Evolutionary conservation across 345 rosid species (phyloP), one percentile per base, ranked within the genome.

Genomic region (Rhizophora mangle): DNA sequence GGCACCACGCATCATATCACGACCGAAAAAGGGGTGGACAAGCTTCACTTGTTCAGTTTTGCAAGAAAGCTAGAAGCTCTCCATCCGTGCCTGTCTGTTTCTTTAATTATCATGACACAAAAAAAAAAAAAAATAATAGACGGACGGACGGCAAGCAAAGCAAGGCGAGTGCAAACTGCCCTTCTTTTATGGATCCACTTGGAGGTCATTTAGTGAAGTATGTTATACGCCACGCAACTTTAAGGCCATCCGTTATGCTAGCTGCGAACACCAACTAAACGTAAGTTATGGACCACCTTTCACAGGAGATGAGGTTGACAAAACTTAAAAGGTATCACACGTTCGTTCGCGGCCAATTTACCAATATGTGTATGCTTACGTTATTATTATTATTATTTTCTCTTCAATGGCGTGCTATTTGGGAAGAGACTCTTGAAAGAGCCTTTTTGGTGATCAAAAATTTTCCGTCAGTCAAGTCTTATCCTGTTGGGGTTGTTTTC

Each of bases 21-120:
- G 62, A 68, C 68, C 65, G 55, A 39, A 39, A 76, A 76, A 74
- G 71, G 67, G 71, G 70, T 76, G 71, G 82, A 76, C 79, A 79
- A 74, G 80, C 72, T 76, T 73, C 54, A 58, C 49, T 58, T 58
- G 18, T 71, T 74, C 63, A 74, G 61, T 74, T 67, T 69, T 67
- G 68, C 72, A 59, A 75, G 75, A 80, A 73, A 70, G 72, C 60
- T 61, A 70, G 60, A 68, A 61, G 60, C 60, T 56, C 27, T 59
- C 31, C 55, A 20, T 52, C 24, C 47, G 20, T 46, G 5, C 29
- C 70, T 59, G 59, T 75, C 63, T 61, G 68, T 60, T 69, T 56
- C 70, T 63, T 69, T 68, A 67, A 73, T 43, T 43, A 43, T 13
- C 16, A 43, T 43, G 49, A 13, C 47, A 39, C 1, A 6, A 36